Evolutionary conservation across 129 eudicot genomes (phyloP), one percentile per base, ranked within the genome.

Genomic region (Centella asiatica): DNA sequence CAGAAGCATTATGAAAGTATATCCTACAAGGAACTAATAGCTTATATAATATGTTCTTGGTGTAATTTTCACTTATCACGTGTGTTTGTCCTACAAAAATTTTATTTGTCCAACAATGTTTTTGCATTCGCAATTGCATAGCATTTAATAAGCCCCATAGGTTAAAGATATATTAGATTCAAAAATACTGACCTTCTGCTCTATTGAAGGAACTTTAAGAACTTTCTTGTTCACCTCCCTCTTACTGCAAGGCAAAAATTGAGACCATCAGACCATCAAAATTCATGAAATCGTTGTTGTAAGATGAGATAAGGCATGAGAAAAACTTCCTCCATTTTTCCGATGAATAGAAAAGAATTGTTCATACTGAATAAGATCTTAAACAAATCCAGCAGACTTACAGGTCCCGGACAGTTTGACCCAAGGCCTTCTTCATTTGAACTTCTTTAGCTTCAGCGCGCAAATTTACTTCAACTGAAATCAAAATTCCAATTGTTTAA

Each of bases 201-300:
- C 99, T 63, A 88, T 69, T 4, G 96, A 72, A 72, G 99, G 99
- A 69, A 93, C 99, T 74, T 93, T 93, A 60, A 93, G 99, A 75
- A 93, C 99, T 77, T 88, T 93, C 75, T 93, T 93, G 71, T 93
- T 93, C 61, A 93, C 99, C 76, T 69, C 99, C 80, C 99, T 82
- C 75, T 85, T 93, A 54, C 99, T 93, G 83, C 78, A 76, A 34
- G 36, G 28, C 29, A n/a, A 33, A 54, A 7, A 27, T 20, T n/a
- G 70, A 34, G 40, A 50, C 33, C 53, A 56, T 57, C 44, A 66
- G 45, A 51, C 17, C 62, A 65, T 24, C 19, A 56, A 26, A 57
- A 64, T 34, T 19, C 5, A 20, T 18, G 23, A 0, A 7, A 32
- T 18, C 4, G 2, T 34, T 52, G 6, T n/a, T 34, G n/a, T 10